Base-by-base conservation (phyloP, 768 basidiomycete species). In the Tulasnella sp. region DNA sequence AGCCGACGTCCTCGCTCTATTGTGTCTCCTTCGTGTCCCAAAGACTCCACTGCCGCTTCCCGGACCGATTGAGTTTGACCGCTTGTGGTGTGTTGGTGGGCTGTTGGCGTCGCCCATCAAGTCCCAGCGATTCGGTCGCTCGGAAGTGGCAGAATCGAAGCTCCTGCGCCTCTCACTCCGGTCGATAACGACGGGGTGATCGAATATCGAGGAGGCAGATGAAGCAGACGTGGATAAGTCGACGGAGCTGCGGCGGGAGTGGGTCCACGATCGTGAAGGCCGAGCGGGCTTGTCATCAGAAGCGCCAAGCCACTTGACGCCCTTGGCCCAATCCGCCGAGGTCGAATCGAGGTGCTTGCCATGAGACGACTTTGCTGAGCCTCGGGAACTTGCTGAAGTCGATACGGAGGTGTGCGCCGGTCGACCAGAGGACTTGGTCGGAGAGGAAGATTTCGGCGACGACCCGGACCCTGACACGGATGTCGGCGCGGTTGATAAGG, bases 241-340 rank as follows among this genome's bases (percentile, higher is more conserved):
- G 81, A 83, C 81, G 80, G 46, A 42, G 35, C 42, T 55, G 42
- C 74, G 42, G 42, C 51, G 42, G 46, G 74, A 35, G 26, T 75
- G 74, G 23, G 74, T 75, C 74, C 74, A 75, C 26, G 74, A 48
- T 48, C 46, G 80, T 74, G 75, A 42, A 20, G 57, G 46, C 74
- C 4, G 75, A 23, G 69, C 18, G 57, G 48, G 44, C 32, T 32
- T 37, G 16, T 80, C 40, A 32, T 83, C 82, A 51, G 88, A 82
- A 73, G 85, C 82, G 42, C 84, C 87, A 40, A 93, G 88, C 90
- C 89, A 91, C 46, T 90, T 87, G 23, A 91, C 88, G 73, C 92
- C 91, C 79, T 87, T 88, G 16, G 89, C 88, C 92, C 91, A 92
- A 70, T 37, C 32, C 18, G 16, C 75, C 11, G 75, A 35, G 40